Conservation (phyloP, 495 filamentous ascomycete genomes). For the Neurospora sp. region DNA sequence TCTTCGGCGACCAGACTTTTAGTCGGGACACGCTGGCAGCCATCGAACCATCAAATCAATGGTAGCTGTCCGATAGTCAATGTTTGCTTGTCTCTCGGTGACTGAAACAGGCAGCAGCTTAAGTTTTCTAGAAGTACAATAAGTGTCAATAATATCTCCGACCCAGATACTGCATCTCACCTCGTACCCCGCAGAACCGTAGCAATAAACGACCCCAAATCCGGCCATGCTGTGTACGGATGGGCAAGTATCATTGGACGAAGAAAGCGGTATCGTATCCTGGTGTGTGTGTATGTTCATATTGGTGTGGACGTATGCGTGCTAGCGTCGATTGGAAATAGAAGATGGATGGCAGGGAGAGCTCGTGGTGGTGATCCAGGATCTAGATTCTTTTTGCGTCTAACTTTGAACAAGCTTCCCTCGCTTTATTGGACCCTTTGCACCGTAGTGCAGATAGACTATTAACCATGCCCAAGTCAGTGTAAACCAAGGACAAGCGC, state of each 20-base stretch:
- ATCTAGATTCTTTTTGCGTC: not conserved
- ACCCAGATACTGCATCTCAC: not conserved
- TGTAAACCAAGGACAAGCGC: not conserved
- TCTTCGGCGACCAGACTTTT: not conserved
- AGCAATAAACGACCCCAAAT: not conserved
- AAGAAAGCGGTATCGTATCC: not conserved
- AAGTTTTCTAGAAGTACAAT: not conserved
- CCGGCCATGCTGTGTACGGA: not conserved
- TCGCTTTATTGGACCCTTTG: not conserved
- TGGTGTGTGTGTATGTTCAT: not conserved
- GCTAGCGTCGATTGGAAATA: not conserved
- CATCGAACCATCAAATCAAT: not conserved
- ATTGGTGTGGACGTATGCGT: not conserved
- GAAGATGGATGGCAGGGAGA: not conserved
- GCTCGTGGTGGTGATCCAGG: not conserved
- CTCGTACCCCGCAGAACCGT: not conserved
- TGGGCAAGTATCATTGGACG: not conserved
- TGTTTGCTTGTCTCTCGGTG: not conserved
- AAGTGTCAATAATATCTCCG: not conserved
- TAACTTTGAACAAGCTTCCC: not conserved
- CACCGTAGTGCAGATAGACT: not conserved
- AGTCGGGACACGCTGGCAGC: not conserved
- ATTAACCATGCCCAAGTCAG: not conserved
- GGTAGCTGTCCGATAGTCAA: not conserved
- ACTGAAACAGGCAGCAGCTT: not conserved